Evolutionary conservation across 495 filamentous ascomycete genomes (phyloP).

Genomic region (Hamigera avellanea): DNA sequence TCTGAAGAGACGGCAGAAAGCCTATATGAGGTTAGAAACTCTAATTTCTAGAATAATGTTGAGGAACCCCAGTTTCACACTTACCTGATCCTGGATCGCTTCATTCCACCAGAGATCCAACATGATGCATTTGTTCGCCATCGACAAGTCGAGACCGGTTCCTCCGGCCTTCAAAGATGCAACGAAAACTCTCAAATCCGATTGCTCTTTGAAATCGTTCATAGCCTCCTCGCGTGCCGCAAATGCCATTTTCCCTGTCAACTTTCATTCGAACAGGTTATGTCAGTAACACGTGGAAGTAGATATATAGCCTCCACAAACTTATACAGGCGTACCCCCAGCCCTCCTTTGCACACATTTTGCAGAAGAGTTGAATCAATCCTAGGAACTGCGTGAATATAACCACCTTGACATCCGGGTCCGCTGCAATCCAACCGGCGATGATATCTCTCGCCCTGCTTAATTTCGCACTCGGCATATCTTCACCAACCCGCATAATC

Average conservation of each 20-base stretch:
- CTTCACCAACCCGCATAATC: constrained; percentile 8
- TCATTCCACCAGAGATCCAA: constrained; percentile 54
- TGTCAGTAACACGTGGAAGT: background rate
- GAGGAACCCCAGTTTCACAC: too few species aligned
- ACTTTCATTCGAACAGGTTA: constrained; percentile 14
- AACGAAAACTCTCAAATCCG: constrained; percentile 25
- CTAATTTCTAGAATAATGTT: too few species aligned
- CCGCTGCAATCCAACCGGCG: constrained; percentile 19
- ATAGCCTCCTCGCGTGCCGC: constrained; percentile 17
- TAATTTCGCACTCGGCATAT: constrained; percentile 19
- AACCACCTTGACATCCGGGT: constrained; percentile 24
- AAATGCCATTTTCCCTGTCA: constrained; percentile 19
- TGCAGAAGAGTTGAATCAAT: constrained; percentile 17
- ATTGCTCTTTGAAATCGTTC: constrained; percentile 13
- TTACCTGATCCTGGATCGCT: constrained; percentile 32
- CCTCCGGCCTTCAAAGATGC: constrained; percentile 35
- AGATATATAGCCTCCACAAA: background rate
- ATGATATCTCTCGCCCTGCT: constrained; percentile 17
- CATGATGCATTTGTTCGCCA: constrained; percentile 45
- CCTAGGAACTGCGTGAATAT: constrained; percentile 28
- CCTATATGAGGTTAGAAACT: too few species aligned
- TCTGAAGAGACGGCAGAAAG: constrained; percentile 50
- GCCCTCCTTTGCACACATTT: constrained; percentile 12
- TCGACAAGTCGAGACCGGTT: constrained; percentile 39
- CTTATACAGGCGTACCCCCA: constrained; percentile 19